Evolutionary conservation across 495 filamentous ascomycete species (phyloP), one percentile per base, ranked within the genome.

Genomic region (Aspergillus nidulans): DNA sequence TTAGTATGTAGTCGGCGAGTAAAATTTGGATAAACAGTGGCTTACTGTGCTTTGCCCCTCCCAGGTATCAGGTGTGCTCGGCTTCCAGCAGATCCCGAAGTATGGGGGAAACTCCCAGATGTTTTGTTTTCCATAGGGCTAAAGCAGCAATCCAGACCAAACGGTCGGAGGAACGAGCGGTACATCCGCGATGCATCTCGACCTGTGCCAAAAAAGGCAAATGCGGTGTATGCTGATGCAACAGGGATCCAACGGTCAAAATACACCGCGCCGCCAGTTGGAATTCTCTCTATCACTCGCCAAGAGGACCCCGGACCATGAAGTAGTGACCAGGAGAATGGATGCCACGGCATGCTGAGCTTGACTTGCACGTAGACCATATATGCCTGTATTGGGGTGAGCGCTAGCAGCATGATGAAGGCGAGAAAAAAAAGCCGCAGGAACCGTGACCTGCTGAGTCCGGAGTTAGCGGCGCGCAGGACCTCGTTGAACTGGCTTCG

Each of bases 151-250:
- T 30, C 25, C 24, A 46, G 44, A 24, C 44, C 24, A n/a, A 46
- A 19, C n/a, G 15, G 44, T 46, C 25, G 44, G 68, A 67, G 46
- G 56, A 70, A 24, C 61, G 63, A 64, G 49, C 82, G 78, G 66
- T 97, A 96, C 69, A 87, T 83, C 41, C 78, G 77, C n/a, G 80
- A 69, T 4, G 88, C 89, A 53, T 96, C 92, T 19, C 72, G 74
- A 15, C 89, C 91, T 15, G 86, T 80, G 25, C 94, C 94, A 63
- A 95, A 96, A 75, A 91, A 87, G 34, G 83, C 52, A 59, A 95
- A 89, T 13, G 90, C 75, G 43, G 84, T 57, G 42, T 85, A 75
- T 0, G 81, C 81, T 1, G 81, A 72, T 1, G 73, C 72, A 48
- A 89, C 77, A 8, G 84, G 70, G 32, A 87, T 79, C 84, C 86